phyloP scores from a whole-genome alignment of 345 rosid genomes.

The Populus davidiana region DNA sequence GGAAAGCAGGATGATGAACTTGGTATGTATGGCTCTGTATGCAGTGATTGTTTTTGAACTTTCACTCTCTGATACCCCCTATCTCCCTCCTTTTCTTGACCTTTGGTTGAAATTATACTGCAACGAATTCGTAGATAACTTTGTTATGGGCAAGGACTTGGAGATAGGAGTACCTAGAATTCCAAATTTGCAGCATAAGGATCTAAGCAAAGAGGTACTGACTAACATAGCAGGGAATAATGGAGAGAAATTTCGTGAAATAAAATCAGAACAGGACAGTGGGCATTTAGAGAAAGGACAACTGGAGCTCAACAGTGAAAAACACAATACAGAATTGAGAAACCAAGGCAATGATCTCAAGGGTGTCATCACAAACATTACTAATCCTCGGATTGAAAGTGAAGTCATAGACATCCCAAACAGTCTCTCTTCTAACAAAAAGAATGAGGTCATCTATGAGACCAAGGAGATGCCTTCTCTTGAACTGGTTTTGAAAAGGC shows the following conservation, averaged over 20 bases:
- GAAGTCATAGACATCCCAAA: conserved; percentile 15
- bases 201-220: conserved; percentile 15
- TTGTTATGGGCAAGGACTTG: conserved; percentile 36
- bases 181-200: conserved; percentile 24
- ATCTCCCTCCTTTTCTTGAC: neutral
- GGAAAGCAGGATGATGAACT: conserved; percentile 27
- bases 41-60: neutral
- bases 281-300: conserved; percentile 22
- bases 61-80: neutral
- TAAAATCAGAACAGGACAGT: conserved; percentile 20
- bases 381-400: conserved; percentile 27
- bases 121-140: conserved; percentile 25
- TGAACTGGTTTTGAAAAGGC: conserved; percentile 46
- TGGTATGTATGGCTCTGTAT: conserved; percentile 24
- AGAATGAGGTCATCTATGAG: conserved; percentile 24
- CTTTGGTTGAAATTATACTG: conserved; percentile 8
- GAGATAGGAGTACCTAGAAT: conserved; percentile 33
- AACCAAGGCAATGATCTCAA: conserved; percentile 21
- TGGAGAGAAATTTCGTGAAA: conserved; percentile 24
- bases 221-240: conserved; percentile 15
- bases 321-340: conserved; percentile 20
- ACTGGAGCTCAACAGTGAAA: conserved; percentile 29
- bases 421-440: conserved; percentile 16
- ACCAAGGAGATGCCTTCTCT: conserved; percentile 36
- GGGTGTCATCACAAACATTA: conserved; percentile 14